Conservation (phyloP, 768 basidiomycete species). For the Leccinum disarticulatum region DNA sequence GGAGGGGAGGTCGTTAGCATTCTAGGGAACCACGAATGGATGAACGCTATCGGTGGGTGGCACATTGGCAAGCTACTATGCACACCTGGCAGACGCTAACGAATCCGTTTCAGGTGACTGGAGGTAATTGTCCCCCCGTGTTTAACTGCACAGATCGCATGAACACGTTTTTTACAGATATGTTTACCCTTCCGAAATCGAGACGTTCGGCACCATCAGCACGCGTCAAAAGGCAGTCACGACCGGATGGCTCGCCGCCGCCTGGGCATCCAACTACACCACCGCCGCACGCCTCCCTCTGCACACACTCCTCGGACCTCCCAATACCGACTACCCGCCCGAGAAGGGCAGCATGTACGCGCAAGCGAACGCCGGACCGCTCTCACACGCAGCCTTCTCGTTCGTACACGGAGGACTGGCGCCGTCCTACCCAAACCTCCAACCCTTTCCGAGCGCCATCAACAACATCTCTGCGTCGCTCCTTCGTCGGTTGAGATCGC, state of each 20-base stretch:
- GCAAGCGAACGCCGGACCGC: constrained; percentile 40
- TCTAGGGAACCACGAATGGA: constrained; percentile 95
- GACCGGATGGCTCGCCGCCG: constrained; percentile 72
- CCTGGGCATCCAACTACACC: constrained; percentile 87
- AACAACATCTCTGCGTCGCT: constrained; percentile 74
- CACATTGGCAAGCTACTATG: background rate
- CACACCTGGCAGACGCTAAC: constrained; percentile 10
- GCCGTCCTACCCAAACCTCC: constrained; percentile 68
- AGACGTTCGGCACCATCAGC: constrained; percentile 73
- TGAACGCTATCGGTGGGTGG: constrained; percentile 77
- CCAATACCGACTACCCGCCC: constrained; percentile 61
- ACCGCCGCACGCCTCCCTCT: constrained; percentile 79
- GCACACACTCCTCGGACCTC: constrained; percentile 65
- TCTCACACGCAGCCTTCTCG: constrained; percentile 80
- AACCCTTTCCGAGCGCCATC: constrained; percentile 82
- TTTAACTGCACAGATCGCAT: constrained; percentile 2
- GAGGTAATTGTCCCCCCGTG: constrained; percentile 49
- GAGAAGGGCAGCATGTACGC: constrained; percentile 28
- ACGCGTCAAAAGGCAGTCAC: constrained; percentile 73
- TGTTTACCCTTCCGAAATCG: constrained; percentile 77
- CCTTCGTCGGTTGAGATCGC: constrained; percentile 65
- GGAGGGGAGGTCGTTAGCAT: constrained; percentile 77
- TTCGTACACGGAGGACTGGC: constrained; percentile 94
- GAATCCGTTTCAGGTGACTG: constrained; percentile 63
- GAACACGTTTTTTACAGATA: constrained; percentile 51